Conservation (phyloP, 2,329 filamentous ascomycete genomes). For the Atkinsonella texensis region DNA sequence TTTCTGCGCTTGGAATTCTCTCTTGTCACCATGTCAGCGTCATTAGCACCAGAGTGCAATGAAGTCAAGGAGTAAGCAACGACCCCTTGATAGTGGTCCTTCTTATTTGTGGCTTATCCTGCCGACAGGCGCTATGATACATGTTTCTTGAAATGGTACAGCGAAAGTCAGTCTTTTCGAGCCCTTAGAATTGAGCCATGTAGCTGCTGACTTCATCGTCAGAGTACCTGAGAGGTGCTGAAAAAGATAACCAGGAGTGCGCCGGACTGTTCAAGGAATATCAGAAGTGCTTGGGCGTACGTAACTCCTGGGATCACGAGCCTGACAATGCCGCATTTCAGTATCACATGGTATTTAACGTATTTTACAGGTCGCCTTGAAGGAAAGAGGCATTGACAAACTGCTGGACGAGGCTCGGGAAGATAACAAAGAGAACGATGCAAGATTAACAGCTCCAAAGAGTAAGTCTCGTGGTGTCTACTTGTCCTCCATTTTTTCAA, state of each 20-base stretch:
- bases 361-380: conserved; percentile 59
- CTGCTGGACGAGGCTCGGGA: conserved; percentile 86
- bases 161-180: conserved; percentile 61
- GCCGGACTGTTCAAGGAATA: conserved; percentile 79
- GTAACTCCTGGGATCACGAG: no score
- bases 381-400: conserved; percentile 81
- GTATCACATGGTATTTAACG: not conserved
- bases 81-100: not conserved
- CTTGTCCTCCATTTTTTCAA: no score
- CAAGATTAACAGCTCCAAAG: conserved; percentile 31
- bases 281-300: conserved; percentile 69
- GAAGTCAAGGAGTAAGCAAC: conserved; percentile 77
- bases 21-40: conserved; percentile 58
- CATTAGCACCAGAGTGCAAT: conserved; percentile 88
- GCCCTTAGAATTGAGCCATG: not conserved
- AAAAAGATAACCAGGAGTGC: conserved; percentile 74
- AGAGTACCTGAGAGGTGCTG: conserved; percentile 85
- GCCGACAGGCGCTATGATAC: conserved; percentile 72
- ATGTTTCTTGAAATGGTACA: conserved; percentile 99
- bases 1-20: not conserved
- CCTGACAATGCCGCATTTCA: not conserved
- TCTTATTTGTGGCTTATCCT: conserved; percentile 1
- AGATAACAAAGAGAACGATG: conserved; percentile 79
- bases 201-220: conserved; percentile 3
- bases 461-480: conserved; percentile 18